A percentile compares a stretch with the other conserved stretches of the same genome.
Evolutionary conservation across 1,284 basidiomycete genomes (phyloP).

Genomic region (Microbotryum intermedium): DNA sequence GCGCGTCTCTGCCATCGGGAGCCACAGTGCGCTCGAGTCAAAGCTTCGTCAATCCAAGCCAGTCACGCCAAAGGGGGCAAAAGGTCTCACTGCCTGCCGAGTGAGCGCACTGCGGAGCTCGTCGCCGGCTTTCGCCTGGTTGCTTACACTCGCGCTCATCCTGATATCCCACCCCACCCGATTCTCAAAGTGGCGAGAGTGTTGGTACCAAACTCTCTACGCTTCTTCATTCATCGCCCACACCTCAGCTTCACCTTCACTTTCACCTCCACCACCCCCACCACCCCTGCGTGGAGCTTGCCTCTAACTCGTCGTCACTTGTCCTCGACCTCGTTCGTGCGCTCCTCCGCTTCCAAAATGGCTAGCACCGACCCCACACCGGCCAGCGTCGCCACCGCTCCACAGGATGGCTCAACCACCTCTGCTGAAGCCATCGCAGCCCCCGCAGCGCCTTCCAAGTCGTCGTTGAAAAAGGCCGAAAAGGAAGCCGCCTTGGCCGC

Average conservation of each 20-base stretch:
- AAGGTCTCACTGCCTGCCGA: too few species aligned
- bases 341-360: background rate
- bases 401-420: background rate
- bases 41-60: too few species aligned
- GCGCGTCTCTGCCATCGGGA: too few species aligned
- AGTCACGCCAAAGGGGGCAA: too few species aligned
- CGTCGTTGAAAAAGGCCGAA: slow-evolving; percentile 25
- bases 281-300: background rate
- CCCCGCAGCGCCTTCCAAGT: slow-evolving; percentile 22
- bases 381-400: background rate
- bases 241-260: background rate
- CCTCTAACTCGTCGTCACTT: background rate
- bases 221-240: background rate
- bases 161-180: background rate
- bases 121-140: too few species aligned
- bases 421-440: slow-evolving; percentile 9
- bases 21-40: too few species aligned
- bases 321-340: background rate
- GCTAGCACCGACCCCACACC: background rate
- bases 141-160: too few species aligned
- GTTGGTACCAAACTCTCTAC: background rate
- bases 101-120: too few species aligned
- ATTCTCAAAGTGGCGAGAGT: background rate
- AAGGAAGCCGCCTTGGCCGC: slow-evolving; percentile 30
- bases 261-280: background rate